These are phyloP conservation scores for Entophlyctis helioformis DNA, from an alignment of 192 early-diverging fungal species.

Conservation along the genomic window DNA sequence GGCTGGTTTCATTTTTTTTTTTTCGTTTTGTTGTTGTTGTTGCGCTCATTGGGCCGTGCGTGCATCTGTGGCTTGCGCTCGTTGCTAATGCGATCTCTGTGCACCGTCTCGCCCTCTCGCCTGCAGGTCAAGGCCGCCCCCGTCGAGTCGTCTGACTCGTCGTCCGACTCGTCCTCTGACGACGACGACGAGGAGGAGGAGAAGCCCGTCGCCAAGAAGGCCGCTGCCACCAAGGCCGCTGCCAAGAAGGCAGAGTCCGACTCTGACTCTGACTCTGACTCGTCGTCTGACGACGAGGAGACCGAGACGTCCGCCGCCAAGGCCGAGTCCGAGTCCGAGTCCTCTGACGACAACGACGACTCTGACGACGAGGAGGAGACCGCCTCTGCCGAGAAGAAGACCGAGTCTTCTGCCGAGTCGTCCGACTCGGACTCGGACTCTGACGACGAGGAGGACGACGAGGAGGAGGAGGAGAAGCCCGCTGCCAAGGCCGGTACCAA, in stretches of 20 bases:
- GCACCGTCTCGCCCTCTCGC: no score
- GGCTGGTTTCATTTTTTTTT: no score
- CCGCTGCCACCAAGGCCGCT: constrained; percentile 12
- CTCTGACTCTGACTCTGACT: constrained; percentile 16
- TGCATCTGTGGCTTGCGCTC: background rate
- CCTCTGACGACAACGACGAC: constrained; percentile 12
- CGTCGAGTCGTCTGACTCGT: constrained; percentile 39
- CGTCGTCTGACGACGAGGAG: constrained; percentile 27
- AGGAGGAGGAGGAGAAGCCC: constrained; percentile 38
- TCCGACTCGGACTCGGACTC: constrained; percentile 7
- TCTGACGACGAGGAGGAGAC: constrained; percentile 16
- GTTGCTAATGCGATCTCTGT: no score
- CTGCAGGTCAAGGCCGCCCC: constrained; percentile 1
- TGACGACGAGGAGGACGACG: constrained; percentile 19
- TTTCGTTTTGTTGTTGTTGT: background rate
- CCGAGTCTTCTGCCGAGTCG: no score
- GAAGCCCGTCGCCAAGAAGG: constrained; percentile 18
- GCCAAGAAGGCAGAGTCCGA: constrained; percentile 32
- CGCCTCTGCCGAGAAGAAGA: constrained; percentile 11
- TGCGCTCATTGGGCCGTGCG: background rate
- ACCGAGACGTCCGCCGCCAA: constrained; percentile 19
- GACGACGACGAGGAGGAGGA: constrained; percentile 18
- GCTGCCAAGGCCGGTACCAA: constrained; percentile 25
- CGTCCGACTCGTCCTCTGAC: constrained; percentile 57
- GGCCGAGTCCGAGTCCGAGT: constrained; percentile 19